These are phyloP conservation scores for Sarcodon aspratus DNA, from an alignment of 768 basidiomycete genomes.

Conservation along the genomic window DNA sequence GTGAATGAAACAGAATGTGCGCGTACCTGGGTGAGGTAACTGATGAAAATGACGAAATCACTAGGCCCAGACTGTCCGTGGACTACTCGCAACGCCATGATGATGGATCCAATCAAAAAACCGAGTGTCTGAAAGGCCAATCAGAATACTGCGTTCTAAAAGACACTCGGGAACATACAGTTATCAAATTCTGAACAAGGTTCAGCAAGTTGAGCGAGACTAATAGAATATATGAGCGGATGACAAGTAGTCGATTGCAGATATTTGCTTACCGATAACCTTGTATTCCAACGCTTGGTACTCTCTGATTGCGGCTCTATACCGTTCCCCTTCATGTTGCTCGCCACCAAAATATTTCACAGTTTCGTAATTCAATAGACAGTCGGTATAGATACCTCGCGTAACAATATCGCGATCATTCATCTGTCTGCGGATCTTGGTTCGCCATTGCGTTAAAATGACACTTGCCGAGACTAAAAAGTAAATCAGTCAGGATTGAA, in stretches of 20 bases:
- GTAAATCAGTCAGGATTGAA: constrained; percentile 2
- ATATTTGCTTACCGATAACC: constrained; percentile 47
- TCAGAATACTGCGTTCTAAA: not conserved
- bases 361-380: constrained; percentile 72
- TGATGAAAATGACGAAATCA: constrained; percentile 72
- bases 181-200: constrained; percentile 73
- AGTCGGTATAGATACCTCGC: constrained; percentile 76
- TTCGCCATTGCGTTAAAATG: constrained; percentile 61
- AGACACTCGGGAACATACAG: constrained; percentile 29
- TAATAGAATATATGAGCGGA: constrained; percentile 13
- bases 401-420: constrained; percentile 74
- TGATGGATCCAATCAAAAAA: constrained; percentile 69
- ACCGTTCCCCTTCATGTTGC: constrained; percentile 63
- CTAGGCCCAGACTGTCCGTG: constrained; percentile 37
- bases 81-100: constrained; percentile 64
- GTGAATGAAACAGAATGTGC: not conserved
- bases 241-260: not conserved
- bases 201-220: constrained; percentile 68
- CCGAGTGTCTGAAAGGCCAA: constrained; percentile 45
- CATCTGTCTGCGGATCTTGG: constrained; percentile 65
- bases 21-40: constrained; percentile 66
- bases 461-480: constrained; percentile 34
- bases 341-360: constrained; percentile 90
- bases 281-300: constrained; percentile 69
- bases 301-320: constrained; percentile 54